These are phyloP conservation scores for Ganoderma boninense DNA, from an alignment of 1,284 basidiomycete genomes.

Conservation along the genomic window DNA sequence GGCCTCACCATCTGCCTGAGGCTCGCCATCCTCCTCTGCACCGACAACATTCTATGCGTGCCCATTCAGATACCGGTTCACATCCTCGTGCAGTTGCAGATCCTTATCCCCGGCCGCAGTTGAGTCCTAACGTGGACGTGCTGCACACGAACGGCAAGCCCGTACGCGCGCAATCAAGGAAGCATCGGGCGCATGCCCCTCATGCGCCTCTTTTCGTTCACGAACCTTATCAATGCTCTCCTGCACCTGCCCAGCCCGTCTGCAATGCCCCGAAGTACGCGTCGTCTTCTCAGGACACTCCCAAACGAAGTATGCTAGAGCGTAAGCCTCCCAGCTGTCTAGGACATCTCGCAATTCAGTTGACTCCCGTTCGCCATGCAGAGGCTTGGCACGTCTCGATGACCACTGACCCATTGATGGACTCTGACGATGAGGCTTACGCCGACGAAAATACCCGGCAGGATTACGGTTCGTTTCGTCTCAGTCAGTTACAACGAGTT, in stretches of 20 bases:
- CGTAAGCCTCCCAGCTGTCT: constrained; percentile 49
- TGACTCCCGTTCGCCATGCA: constrained; percentile 37
- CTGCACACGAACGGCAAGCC: constrained; percentile 34
- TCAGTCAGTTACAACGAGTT: background rate
- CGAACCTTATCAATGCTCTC: constrained; percentile 23
- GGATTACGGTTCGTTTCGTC: constrained; percentile 57
- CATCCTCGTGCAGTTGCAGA: constrained; percentile 32
- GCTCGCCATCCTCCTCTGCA: constrained; percentile 24
- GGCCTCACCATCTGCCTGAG: constrained; percentile 19
- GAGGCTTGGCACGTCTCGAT: constrained; percentile 67
- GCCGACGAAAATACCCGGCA: constrained; percentile 61
- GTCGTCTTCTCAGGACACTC: constrained; percentile 24
- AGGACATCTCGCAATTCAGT: background rate
- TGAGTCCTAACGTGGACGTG: constrained; percentile 28
- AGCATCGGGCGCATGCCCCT: constrained; percentile 25
- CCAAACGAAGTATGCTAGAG: constrained; percentile 52
- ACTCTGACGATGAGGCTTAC: constrained; percentile 66
- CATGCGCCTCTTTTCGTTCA: constrained; percentile 26
- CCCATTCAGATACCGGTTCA: constrained; percentile 13
- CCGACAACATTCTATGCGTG: constrained; percentile 20
- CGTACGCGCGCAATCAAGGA: constrained; percentile 32
- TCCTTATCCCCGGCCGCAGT: constrained; percentile 34
- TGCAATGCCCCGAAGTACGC: constrained; percentile 23
- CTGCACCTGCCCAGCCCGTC: constrained; percentile 23
- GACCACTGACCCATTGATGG: constrained; percentile 58